Base-by-base conservation (phyloP, 2,329 filamentous ascomycete species). In the Fusarium sp. region DNA sequence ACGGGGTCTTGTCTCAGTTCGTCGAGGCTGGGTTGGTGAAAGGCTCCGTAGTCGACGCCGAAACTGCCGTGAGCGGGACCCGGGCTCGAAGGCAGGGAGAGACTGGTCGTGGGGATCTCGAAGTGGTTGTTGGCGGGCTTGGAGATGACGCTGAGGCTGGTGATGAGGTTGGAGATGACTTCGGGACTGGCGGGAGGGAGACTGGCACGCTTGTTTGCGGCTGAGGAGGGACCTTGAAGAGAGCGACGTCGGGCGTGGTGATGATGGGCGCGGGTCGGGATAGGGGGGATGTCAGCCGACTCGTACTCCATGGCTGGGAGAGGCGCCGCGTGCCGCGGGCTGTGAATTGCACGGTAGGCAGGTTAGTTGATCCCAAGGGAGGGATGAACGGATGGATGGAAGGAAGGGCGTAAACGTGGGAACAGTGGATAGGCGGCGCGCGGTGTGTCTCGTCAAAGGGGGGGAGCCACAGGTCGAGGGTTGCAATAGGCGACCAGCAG, bases 41-140 rank as follows among this genome's bases (percentile, higher is more conserved):
- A 92, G 68, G 90, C 88, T 68, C 92, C 90, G 87, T 94, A 94
- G 80, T 94, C 93, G 83, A 94, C 89, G 56, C 93, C 92, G 80
- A 93, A 94, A 70, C 88, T 89, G 50, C 88, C 88, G 8, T 83
- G 83, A 32, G 86, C 87, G 5, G 83, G 83, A 43, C 75, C 79
- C 13, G 84, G 82, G 50, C 70, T 79, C 14, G 73, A 34, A 20
- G 85, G 83, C 9, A 84, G 73, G 23, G 85, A 84, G 59, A 84
- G 78, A 70, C 77, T 82, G 30, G 84, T 82, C 37, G 86, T 83
- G 16, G 87, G 83, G 64, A 86, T 87, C 77, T 95, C 93, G 80
- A 95, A 94, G 80, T 94, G 92, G 69, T 89, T 87, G 80, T 88
- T 90, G 65, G 92, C 89, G 25, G 93, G 92, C 58, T 90, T 88